Conservation (phyloP, 805 yeast genomes). For the Metschnikowia dekortorum region DNA sequence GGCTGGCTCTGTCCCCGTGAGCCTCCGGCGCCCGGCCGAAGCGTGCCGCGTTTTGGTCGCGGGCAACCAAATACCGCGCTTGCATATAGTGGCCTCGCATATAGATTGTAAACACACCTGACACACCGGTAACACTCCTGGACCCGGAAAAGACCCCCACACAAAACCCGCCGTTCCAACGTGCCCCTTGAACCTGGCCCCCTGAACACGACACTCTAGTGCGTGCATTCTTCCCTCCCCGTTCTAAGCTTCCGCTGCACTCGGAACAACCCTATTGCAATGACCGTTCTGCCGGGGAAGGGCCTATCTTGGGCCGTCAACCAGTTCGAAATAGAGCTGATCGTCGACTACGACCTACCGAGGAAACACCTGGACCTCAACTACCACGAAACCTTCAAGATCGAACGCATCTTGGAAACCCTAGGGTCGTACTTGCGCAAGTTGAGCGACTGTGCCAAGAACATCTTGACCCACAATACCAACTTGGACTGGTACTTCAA, state of each 20-base stretch:
- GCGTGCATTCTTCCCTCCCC: too few relatives aligned
- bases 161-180: background rate
- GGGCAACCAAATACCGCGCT: background rate
- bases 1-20: too few relatives aligned
- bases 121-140: background rate
- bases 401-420: slow-evolving; percentile 7
- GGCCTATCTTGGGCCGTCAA: slow-evolving; percentile 4
- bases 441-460: background rate
- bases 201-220: too few relatives aligned
- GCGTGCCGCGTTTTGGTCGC: background rate
- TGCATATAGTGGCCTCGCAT: background rate
- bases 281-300: slow-evolving; percentile 1
- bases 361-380: background rate
- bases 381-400: slow-evolving; percentile 21
- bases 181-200: background rate
- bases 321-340: slow-evolving; percentile 2
- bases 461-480: background rate
- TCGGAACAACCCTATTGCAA: background rate
- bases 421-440: slow-evolving; percentile 1
- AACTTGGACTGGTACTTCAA: slow-evolving; percentile 2
- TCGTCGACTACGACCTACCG: slow-evolving; percentile 2
- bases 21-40: too few relatives aligned
- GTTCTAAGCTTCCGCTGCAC: background rate
- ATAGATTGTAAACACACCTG: slow-evolving; percentile 4
- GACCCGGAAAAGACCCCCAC: background rate